Evolutionary conservation across 225 moss, liverwort and hornwort species (phyloP), one percentile per base, ranked within the genome.

Genomic region (Asterella californica): DNA sequence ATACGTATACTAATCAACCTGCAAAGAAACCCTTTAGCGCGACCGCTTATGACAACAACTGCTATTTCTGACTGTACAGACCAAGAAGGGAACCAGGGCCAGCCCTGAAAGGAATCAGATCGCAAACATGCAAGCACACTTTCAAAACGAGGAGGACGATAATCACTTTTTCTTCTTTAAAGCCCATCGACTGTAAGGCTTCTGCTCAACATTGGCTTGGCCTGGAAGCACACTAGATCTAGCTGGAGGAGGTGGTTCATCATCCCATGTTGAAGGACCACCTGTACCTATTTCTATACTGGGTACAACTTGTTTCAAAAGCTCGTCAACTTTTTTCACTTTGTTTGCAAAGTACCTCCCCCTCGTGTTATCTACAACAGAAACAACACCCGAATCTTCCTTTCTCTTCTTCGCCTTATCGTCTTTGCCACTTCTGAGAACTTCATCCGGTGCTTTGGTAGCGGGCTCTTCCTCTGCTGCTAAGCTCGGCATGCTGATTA

Each of bases 231-330:
- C 15, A 79, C 19, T 53, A n/a, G 22, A n/a, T 15, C 2, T 67
- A 14, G 42, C 68, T 6, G 34, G 25, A 32, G n/a, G 48, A 63
- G 46, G n/a, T 45, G 84, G 64, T 17, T 84, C 87, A 80, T 72
- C 80, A 80, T 92, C 92, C 96, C 96, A 96, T 60, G 91, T 92
- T 48, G 90, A 94, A 37, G 91, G 88, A 0, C 96, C 94, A 5
- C 96, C 96, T 24, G 77, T 81, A 67, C 96, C 96, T 38, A 96
- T 85, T 76, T 94, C 90, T 10, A 14, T 55, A 79, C 8, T 69
- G 21, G 79, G 30, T 45, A 87, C 70, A 33, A 83, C 90, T 49
- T 74, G 84, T 74, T 81, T 73, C 83, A 73, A 79, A 2, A 84
- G 24, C 25, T 75, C 53, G 14, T 65, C 72, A 66, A 77, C 89